Evolutionary conservation across 257 asterid species (phyloP).

Genomic region (Coffea canephora): DNA sequence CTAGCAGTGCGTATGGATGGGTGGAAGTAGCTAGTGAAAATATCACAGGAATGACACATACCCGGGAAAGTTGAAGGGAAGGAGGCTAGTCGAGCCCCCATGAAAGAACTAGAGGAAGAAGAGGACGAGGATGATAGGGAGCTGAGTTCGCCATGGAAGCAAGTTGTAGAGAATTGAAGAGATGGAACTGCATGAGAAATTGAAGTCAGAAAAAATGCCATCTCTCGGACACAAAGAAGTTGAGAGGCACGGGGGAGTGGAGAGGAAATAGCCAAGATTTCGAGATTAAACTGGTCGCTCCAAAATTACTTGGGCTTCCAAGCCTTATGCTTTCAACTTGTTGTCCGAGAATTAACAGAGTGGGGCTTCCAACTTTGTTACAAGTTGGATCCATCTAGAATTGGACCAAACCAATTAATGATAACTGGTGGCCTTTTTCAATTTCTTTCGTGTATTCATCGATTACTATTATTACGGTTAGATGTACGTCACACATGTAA

Average conservation of each 20-base stretch:
- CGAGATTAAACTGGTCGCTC: conserved; percentile 9
- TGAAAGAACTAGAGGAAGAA: conserved; percentile 35
- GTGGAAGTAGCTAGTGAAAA: not conserved
- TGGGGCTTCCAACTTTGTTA: no score
- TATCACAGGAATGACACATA: conserved; percentile 24
- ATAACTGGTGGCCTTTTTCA: no score
- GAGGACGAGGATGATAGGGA: conserved; percentile 29
- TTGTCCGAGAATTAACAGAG: no score
- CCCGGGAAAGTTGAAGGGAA: conserved; percentile 27
- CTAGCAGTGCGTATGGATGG: not conserved
- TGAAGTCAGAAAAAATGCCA: conserved; percentile 38
- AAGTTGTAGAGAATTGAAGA: conserved; percentile 38
- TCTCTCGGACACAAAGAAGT: conserved; percentile 10
- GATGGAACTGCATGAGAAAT: conserved; percentile 28
- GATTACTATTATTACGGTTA: no score
- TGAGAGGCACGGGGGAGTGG: not conserved
- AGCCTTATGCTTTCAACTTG: not conserved
- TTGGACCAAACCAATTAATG: no score
- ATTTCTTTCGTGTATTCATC: no score
- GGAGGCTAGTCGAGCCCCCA: conserved; percentile 39
- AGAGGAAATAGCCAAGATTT: conserved; percentile 11
- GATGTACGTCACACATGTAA: no score
- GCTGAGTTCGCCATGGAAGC: conserved; percentile 38
- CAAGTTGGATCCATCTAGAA: no score
- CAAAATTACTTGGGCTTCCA: not conserved